These are phyloP conservation scores for Sechiopsis laciniata DNA, from an alignment of 306 rosid genomes.

Conservation along the genomic window DNA sequence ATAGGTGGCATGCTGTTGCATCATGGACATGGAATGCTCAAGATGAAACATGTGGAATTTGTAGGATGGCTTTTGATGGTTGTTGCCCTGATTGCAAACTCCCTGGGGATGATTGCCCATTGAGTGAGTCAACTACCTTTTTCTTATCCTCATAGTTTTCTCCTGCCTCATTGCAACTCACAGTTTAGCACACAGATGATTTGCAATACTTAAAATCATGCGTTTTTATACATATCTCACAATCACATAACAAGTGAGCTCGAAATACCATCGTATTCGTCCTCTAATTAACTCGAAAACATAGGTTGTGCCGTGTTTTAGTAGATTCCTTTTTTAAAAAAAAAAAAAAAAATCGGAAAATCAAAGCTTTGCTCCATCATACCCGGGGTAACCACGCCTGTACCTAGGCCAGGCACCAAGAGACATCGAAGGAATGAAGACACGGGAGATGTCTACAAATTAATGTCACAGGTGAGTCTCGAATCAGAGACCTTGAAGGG, in stretches of 20 bases:
- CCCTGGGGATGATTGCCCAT: conserved; percentile 87
- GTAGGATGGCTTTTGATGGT: conserved; percentile 96
- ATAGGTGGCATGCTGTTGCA: conserved; percentile 84
- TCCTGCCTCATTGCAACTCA: neutral
- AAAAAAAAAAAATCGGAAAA: no score
- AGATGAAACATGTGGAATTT: conserved; percentile 86
- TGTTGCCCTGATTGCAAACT: conserved; percentile 89
- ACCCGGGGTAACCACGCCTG: no score
- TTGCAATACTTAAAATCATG: neutral
- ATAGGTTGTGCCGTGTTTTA: neutral
- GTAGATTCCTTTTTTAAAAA: neutral
- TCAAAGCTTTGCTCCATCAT: no score
- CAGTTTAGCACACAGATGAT: conserved; percentile 1
- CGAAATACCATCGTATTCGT: neutral
- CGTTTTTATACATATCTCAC: neutral
- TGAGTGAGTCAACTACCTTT: conserved; percentile 45
- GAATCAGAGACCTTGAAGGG: no score
- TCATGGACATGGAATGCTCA: conserved; percentile 97
- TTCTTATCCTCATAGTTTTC: neutral
- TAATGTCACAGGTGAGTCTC: no score
- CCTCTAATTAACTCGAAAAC: neutral
- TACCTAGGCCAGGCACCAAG: no score
- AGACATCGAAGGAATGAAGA: no score
- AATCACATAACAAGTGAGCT: neutral
- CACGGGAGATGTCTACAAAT: no score